Evolutionary conservation across 108 stramenopile genomes (phyloP), one percentile per base, ranked within the genome.

Genomic region (Cyclotella choctawhatcheeana): DNA sequence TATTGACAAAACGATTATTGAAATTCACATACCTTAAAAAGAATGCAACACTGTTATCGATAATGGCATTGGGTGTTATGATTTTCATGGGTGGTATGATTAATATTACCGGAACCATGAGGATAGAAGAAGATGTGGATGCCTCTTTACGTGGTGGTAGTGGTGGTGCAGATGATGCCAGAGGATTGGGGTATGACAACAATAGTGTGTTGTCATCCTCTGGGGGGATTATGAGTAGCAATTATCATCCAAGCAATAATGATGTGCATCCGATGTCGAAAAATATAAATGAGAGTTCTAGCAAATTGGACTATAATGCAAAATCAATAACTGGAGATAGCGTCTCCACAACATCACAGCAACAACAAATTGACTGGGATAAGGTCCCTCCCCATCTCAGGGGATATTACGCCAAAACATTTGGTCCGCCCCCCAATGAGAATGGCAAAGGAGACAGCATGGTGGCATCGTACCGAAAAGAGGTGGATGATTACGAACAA

Each of bases 351-450:
- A 20, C 6, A 32, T 26, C 35, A 20, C 25, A 26, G 48, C 44
- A 12, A 32, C 51, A 55, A 17, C 26, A 59, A 17, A 32, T 72
- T 44, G 73, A 66, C 59, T 75, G 74, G 74, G 59, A 60, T 31
- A 75, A 60, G 17, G 74, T 75, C 17, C 74, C 74, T 12, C 74
- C 74, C 50, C 74, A 75, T 67, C 43, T 75, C n/a, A n/a, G 74
- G 65, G 64, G 74, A 26, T 75, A 67, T 67, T 75, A 75, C 52
- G 40, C 65, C 20, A 75, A 67, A 53, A 34, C 65, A 22, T 75
- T 67, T 40, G 65, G 73, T 33, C 33, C 56, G 3, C 56, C 44
- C 20, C 58, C 32, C 33, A 24, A 18, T 22, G n/a, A n/a, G 22
- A 22, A 60, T 5, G 31, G 53, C 29, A 43, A 35, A 20, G 58